phyloP scores from a whole-genome alignment of 164 flowering plant genomes.

The Aristolochia fimbriata region DNA sequence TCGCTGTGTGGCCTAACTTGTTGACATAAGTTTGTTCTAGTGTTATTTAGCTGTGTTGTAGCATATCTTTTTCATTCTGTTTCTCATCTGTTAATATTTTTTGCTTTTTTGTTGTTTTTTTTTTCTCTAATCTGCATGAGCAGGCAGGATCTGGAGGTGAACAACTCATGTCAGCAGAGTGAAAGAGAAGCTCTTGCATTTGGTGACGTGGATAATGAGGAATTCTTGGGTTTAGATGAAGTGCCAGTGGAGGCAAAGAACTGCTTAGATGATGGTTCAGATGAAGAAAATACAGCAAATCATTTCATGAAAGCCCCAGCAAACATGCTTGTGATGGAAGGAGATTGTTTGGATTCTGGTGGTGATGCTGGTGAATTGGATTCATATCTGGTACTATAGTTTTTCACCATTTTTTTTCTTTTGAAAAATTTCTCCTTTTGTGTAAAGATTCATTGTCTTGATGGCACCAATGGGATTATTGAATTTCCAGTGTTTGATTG shows the following conservation, averaged over 20 bases:
- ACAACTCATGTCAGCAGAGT: conserved; percentile 26
- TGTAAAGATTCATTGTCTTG: not conserved
- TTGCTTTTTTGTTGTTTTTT: too few species aligned
- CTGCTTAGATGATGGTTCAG: conserved; percentile 27
- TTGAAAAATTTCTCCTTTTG: not conserved
- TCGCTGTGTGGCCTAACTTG: too few species aligned
- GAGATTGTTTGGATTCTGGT: conserved; percentile 76
- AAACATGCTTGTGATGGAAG: conserved; percentile 87
- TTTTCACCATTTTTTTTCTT: not conserved
- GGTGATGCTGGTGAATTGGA: conserved; percentile 81
- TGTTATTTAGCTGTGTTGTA: too few species aligned
- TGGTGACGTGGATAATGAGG: conserved; percentile 47
- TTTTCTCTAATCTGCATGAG: not conserved
- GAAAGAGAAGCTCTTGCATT: conserved; percentile 22
- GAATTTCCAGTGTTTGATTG: conserved; percentile 10
- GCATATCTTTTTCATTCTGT: too few species aligned
- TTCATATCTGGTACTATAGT: conserved; percentile 64
- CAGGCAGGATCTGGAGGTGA: conserved; percentile 52
- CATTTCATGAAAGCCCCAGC: conserved; percentile 76
- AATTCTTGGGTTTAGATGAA: conserved; percentile 66
- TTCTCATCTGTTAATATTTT: too few species aligned
- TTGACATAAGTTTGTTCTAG: too few species aligned
- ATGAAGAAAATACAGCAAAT: conserved; percentile 29
- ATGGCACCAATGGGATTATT: too few species aligned
- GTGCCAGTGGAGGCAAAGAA: conserved; percentile 78